A percentile compares a stretch with the other conserved stretches of the same genome.
These are phyloP conservation scores for Lagenidium giganteum DNA, from an alignment of 352 stramenopile genomes.

Conservation along the genomic window DNA sequence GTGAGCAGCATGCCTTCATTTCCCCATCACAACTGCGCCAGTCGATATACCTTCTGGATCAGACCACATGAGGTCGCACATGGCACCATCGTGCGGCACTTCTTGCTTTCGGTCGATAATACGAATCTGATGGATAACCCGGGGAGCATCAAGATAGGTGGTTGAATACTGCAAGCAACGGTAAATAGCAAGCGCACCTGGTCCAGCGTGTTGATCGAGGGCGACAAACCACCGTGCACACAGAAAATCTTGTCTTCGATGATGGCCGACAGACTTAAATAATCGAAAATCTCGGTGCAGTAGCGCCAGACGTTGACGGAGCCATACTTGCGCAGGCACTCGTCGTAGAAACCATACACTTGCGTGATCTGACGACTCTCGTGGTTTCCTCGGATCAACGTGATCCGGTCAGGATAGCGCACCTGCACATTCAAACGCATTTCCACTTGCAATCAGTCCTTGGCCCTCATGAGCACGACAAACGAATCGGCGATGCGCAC, in stretches of 20 bases:
- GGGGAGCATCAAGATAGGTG: not conserved
- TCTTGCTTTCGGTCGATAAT: slow-evolving; percentile 98
- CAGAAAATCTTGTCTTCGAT: slow-evolving; percentile 99
- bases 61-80: slow-evolving; percentile 98
- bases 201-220: slow-evolving; percentile 88
- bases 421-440: slow-evolving; percentile 37
- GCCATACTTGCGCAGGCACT: slow-evolving; percentile 98
- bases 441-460: not conserved
- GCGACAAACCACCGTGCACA: slow-evolving; percentile 98
- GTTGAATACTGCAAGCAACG: too few species aligned
- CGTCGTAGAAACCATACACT: slow-evolving; percentile 99
- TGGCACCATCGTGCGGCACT: slow-evolving; percentile 97
- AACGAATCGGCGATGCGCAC: slow-evolving; percentile 40
- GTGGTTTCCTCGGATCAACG: slow-evolving; percentile 99
- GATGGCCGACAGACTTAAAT: slow-evolving; percentile 96
- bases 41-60: slow-evolving; percentile 74
- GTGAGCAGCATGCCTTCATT: too few species aligned
- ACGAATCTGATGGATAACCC: slow-evolving; percentile 33
- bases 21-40: too few species aligned
- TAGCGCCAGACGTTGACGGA: slow-evolving; percentile 99
- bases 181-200: slow-evolving; percentile 28
- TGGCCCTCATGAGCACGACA: not conserved
- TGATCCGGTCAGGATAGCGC: slow-evolving; percentile 98
- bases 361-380: slow-evolving; percentile 98
- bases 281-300: slow-evolving; percentile 99